These are phyloP conservation scores for Macrolepiota dolichaula DNA, from an alignment of 768 basidiomycete genomes.

Conservation along the genomic window DNA sequence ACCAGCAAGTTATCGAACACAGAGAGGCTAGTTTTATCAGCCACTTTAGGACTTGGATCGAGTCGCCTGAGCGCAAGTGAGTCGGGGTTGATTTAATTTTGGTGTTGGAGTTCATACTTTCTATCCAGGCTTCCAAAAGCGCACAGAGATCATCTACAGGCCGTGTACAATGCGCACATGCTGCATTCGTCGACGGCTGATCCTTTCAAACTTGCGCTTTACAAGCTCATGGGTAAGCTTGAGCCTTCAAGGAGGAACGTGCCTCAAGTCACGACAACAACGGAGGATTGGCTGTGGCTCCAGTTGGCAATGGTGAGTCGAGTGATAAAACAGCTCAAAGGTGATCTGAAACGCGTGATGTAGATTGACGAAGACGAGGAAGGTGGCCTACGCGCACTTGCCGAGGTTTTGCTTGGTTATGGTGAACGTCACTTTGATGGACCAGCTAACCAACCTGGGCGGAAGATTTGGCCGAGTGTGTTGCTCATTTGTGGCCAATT, in stretches of 20 bases:
- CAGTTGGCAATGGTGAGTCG: constrained; percentile 76
- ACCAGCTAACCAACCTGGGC: constrained; percentile 53
- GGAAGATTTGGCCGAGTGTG: constrained; percentile 78
- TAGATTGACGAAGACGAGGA: constrained; percentile 83
- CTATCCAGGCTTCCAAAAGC: constrained; percentile 58
- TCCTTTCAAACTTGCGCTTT: constrained; percentile 94
- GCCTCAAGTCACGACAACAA: constrained; percentile 81
- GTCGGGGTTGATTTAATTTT: constrained; percentile 16
- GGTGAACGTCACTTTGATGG: constrained; percentile 84
- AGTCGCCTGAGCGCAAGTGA: constrained; percentile 75
- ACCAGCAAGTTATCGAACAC: constrained; percentile 68
- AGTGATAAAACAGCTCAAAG: not conserved
- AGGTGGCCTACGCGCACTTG: constrained; percentile 66
- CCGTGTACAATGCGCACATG: constrained; percentile 84
- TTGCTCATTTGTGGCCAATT: constrained; percentile 92
- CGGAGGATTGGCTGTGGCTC: constrained; percentile 99
- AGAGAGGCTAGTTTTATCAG: constrained; percentile 81
- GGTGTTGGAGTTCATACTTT: constrained; percentile 2
- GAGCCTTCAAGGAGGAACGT: constrained; percentile 80
- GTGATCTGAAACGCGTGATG: not conserved
- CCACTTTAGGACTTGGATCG: constrained; percentile 81
- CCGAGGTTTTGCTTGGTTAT: constrained; percentile 74
- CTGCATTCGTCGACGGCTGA: constrained; percentile 84
- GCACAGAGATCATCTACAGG: constrained; percentile 77
- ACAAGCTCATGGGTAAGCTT: constrained; percentile 92